Conservation (phyloP, 1,284 basidiomycete species). For the Tilletia caries region DNA sequence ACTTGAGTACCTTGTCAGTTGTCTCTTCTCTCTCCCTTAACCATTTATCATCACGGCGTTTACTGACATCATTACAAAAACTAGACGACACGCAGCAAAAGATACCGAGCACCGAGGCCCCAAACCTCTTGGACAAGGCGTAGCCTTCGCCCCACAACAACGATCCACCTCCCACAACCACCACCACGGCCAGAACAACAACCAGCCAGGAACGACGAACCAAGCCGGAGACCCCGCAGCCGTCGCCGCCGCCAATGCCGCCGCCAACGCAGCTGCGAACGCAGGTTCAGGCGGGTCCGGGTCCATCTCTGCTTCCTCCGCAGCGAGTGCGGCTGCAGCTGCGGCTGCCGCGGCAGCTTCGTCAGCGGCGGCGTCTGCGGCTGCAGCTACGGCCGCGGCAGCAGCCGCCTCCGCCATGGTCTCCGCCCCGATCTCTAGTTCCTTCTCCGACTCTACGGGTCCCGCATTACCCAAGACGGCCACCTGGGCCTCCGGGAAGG, state of each 20-base stretch:
- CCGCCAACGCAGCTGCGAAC: constrained; percentile 12
- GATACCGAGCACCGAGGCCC: constrained; percentile 51
- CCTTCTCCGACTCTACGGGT: constrained; percentile 25
- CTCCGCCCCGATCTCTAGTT: not conserved
- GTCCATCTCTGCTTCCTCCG: constrained; percentile 31
- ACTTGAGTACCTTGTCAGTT: constrained; percentile 42
- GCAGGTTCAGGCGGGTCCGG: not conserved
- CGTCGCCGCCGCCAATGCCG: not conserved
- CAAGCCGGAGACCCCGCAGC: constrained; percentile 11
- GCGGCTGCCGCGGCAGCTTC: constrained; percentile 21
- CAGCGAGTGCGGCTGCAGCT: constrained; percentile 29
- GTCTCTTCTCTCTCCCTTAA: too few relatives aligned
- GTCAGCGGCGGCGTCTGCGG: constrained; percentile 8
- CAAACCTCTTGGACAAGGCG: constrained; percentile 27
- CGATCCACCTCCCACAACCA: too few relatives aligned
- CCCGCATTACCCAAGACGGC: constrained; percentile 52
- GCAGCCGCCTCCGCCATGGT: not conserved
- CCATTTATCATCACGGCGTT: not conserved
- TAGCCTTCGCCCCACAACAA: constrained; percentile 7
- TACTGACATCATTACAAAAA: not conserved
- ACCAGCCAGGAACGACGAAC: too few relatives aligned
- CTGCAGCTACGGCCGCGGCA: constrained; percentile 25
- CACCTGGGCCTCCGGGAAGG: constrained; percentile 49
- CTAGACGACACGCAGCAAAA: constrained; percentile 46
- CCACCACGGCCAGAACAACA: too few relatives aligned